Base-by-base conservation (phyloP, 1,284 basidiomycete genomes). In the Macrocystidia cucumis region DNA sequence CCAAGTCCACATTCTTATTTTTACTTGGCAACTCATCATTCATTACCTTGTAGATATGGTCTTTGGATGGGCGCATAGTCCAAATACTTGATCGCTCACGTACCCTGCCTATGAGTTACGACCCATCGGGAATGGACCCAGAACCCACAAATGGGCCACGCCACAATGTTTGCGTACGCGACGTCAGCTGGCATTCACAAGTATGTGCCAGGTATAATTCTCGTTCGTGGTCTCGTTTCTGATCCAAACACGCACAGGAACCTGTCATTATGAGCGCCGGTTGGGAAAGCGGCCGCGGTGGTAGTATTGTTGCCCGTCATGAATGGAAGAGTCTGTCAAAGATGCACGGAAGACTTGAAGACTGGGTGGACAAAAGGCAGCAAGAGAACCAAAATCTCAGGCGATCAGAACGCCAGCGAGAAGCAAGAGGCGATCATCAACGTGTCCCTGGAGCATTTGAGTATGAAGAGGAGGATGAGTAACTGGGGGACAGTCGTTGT, bases 241-340 rank as follows among this genome's bases (percentile, higher is more conserved):
- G n/a, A n/a, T n/a, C n/a, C n/a, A n/a, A n/a, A n/a, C n/a, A n/a
- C n/a, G 21, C 39, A 40, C 40, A 83, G 78, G 83, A 93, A 67
- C 91, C 93, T 12, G 81, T 85, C 13, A 56, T 98, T 37, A 86
- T 98, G 78, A 91, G 84, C 41, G 90, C 89, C 2, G 89, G 80
- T 4, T 97, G 93, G 92, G 79, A 87, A 33, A 70, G 69, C 17
- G 65, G 66, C 17, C 63, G 65, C 11, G 67, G 66, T 28, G 70
- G 76, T 5, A 91, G 90, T 26, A 72, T 77, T 27, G 72, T 97
- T 16, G 91, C 91, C 3, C 72, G 85, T 43, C 92, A 97, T 50
- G 88, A 96, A 60, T 97, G 91, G 89, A 95, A 92, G 58, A 90
- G 90, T 1, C 62, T 91, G 32, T 73, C 74, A 1, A 93, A 91